These are phyloP conservation scores for Fusarium musae DNA, from an alignment of 2,329 filamentous ascomycete species.

Conservation along the genomic window DNA sequence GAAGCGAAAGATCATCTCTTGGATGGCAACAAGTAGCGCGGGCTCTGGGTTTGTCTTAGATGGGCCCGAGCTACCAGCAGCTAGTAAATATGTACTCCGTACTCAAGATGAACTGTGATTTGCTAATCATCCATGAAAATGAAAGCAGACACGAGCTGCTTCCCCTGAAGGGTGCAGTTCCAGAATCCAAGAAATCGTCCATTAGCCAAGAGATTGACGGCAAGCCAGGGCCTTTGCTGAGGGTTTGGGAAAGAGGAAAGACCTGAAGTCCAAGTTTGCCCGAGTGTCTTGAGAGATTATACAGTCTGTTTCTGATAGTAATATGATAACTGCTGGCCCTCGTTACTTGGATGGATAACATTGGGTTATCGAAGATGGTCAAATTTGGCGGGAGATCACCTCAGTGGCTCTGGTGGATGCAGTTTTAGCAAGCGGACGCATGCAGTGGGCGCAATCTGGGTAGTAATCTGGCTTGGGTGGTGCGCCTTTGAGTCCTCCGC, in stretches of 20 bases:
- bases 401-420: slow-evolving; percentile 37
- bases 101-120: slow-evolving; percentile 28
- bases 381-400: slow-evolving; percentile 41
- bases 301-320: background rate
- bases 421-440: slow-evolving; percentile 27
- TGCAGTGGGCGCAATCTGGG: slow-evolving; percentile 33
- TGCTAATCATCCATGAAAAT: slow-evolving; percentile 10
- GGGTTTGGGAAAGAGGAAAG: background rate
- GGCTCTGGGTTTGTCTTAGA: slow-evolving; percentile 29
- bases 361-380: slow-evolving; percentile 7
- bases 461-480: slow-evolving; percentile 36
- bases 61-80: slow-evolving; percentile 33
- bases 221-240: background rate
- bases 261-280: background rate
- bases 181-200: background rate
- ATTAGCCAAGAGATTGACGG: background rate
- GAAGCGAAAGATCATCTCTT: slow-evolving; percentile 28
- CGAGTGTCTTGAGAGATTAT: background rate
- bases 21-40: slow-evolving; percentile 23
- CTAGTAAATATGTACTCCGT: slow-evolving; percentile 19
- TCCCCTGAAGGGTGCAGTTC: slow-evolving; percentile 13
- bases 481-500: slow-evolving; percentile 37
- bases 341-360: background rate
- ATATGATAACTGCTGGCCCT: background rate
- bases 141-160: slow-evolving; percentile 5